Conservation (phyloP, 345 rosid genomes). For the Cardiospermum halicacabum region DNA sequence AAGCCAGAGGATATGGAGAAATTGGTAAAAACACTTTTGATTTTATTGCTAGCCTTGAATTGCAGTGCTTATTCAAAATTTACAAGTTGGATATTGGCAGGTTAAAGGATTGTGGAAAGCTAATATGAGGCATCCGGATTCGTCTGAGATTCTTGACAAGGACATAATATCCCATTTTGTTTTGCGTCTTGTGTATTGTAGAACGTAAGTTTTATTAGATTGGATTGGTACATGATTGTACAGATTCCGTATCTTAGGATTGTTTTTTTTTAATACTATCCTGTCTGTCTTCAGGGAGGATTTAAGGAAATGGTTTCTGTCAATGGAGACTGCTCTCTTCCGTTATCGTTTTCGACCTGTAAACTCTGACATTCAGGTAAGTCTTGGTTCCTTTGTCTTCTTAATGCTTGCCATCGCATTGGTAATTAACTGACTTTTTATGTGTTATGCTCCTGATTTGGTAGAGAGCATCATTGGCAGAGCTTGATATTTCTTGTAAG, state of each 20-base stretch:
- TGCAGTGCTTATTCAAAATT: not conserved
- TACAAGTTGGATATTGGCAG: slow-evolving; percentile 21
- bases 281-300: slow-evolving; percentile 53
- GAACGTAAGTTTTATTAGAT: slow-evolving; percentile 51
- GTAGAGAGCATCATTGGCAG: slow-evolving; percentile 61
- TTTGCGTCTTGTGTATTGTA: slow-evolving; percentile 81
- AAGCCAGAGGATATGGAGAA: slow-evolving; percentile 70
- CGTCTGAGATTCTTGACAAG: slow-evolving; percentile 49
- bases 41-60: not conserved
- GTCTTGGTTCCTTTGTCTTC: slow-evolving; percentile 1
- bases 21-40: slow-evolving; percentile 31
- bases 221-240: not conserved
- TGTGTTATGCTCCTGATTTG: slow-evolving; percentile 11
- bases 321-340: slow-evolving; percentile 79
- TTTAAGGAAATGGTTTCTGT: slow-evolving; percentile 85
- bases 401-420: not conserved
- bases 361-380: slow-evolving; percentile 58
- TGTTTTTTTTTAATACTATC: not conserved
- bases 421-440: slow-evolving; percentile 4
- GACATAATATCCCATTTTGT: slow-evolving; percentile 83
- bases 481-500: slow-evolving; percentile 68
- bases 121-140: slow-evolving; percentile 58
- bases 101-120: slow-evolving; percentile 48
- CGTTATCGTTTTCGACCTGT: slow-evolving; percentile 47
- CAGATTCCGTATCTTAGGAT: not conserved